Percentiles rank a stretch among this genome's conserved stretches.
These are phyloP conservation scores for Aspergillus japonicus DNA, from an alignment of 2,329 filamentous ascomycete species.

Conservation along the genomic window DNA sequence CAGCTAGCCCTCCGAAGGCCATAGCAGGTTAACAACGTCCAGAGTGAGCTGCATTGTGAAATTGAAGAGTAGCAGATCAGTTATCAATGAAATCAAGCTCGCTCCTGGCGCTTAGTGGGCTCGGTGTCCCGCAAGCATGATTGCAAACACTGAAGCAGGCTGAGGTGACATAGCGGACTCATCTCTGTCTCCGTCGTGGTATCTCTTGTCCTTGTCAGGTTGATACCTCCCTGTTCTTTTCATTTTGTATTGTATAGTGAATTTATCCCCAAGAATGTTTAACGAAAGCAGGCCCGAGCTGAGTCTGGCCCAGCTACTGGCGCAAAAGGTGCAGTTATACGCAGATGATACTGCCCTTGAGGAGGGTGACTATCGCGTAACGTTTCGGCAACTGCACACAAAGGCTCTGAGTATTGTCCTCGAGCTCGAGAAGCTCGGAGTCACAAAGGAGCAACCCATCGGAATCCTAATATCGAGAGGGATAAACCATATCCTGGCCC, in stretches of 20 bases:
- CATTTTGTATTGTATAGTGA: background rate
- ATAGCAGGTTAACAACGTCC: background rate
- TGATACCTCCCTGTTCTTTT: background rate
- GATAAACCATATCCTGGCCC: slow-evolving; percentile 19
- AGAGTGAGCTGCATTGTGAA: background rate
- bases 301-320: background rate
- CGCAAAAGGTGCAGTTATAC: background rate
- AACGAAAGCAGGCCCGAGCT: background rate
- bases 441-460: slow-evolving; percentile 10
- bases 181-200: background rate
- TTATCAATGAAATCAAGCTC: background rate
- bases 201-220: background rate
- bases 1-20: background rate
- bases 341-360: background rate
- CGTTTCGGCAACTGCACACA: background rate
- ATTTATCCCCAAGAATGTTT: background rate
- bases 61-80: background rate
- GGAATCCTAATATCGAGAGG: slow-evolving; percentile 22
- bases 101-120: background rate
- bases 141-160: background rate
- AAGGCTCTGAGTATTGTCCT: background rate
- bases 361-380: background rate
- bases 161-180: background rate
- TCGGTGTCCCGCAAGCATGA: background rate
- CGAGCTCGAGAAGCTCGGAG: background rate